Percentiles rank a stretch among this genome's conserved stretches.
phyloP scores from a whole-genome alignment of 345 rosid genomes.

The Bruguiera gymnorhiza region DNA sequence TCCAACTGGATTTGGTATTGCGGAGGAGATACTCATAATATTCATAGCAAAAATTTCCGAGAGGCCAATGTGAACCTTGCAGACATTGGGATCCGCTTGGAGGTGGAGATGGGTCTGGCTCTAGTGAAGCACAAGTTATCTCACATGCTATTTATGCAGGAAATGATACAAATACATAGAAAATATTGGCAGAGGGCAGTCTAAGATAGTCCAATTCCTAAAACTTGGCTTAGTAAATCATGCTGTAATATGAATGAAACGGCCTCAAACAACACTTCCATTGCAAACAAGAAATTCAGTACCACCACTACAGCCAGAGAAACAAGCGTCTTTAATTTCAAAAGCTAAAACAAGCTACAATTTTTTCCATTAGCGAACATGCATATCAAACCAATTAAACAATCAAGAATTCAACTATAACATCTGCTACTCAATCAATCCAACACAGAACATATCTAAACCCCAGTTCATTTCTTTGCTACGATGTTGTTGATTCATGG shows the following conservation, averaged over 20 bases:
- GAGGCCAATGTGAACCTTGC: not conserved
- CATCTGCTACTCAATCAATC: not conserved
- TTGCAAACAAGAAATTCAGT: no score
- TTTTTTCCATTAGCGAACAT: not conserved
- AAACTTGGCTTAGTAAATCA: not conserved
- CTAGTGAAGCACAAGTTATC: no score
- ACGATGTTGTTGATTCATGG: conserved; percentile 35
- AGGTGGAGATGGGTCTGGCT: no score
- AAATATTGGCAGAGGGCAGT: no score
- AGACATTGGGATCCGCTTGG: no score
- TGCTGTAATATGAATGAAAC: not conserved
- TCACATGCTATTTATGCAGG: not conserved
- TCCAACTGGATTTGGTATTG: no score
- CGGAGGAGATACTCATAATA: no score
- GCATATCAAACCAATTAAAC: not conserved
- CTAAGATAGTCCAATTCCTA: no score
- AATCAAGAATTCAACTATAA: conserved; percentile 7
- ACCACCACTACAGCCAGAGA: no score
- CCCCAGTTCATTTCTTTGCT: conserved; percentile 15
- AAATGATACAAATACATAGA: no score
- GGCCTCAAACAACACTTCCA: not conserved
- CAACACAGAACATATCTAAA: not conserved
- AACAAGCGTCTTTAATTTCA: not conserved
- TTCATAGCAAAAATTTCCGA: no score
- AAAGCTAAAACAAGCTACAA: no score